Conservation (phyloP, 306 rosid genomes). For the Datisca glomerata region DNA sequence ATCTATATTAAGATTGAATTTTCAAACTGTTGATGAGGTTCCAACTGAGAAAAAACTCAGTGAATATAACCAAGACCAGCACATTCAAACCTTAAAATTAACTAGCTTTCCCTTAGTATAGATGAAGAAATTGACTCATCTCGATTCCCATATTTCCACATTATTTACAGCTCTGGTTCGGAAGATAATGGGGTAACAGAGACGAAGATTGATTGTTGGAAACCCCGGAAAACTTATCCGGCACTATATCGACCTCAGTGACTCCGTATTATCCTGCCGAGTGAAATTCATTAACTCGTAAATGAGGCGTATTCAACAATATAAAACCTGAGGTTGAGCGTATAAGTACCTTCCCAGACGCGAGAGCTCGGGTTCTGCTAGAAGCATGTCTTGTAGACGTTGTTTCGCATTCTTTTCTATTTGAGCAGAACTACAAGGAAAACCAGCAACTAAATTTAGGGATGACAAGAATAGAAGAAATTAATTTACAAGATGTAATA, state of each 20-base stretch:
- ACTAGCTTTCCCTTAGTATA: too few species aligned
- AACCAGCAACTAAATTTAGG: constrained; percentile 7
- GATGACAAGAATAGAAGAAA: neutral
- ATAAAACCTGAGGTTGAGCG: neutral
- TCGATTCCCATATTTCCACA: constrained; percentile 3
- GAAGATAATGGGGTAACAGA: neutral
- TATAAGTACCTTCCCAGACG: constrained; percentile 67
- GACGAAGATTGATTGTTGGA: neutral
- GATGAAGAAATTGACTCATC: too few species aligned
- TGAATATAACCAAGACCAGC: too few species aligned
- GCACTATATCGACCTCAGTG: constrained; percentile 17
- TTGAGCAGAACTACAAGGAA: constrained; percentile 26
- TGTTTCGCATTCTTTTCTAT: constrained; percentile 26
- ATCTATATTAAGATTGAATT: too few species aligned
- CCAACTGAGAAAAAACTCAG: too few species aligned
- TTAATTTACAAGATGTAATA: too few species aligned
- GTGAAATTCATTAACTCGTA: neutral
- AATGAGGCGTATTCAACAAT: neutral
- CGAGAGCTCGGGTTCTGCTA: constrained; percentile 82
- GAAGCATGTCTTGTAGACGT: constrained; percentile 69
- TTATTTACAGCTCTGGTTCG: constrained; percentile 1
- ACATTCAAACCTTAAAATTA: too few species aligned
- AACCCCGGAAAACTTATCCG: neutral
- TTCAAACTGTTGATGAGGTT: too few species aligned
- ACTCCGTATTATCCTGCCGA: constrained; percentile 67